Evolutionary conservation across 352 stramenopile genomes (phyloP), one percentile per base, ranked within the genome.

Genomic region (Phytophthora multivora): DNA sequence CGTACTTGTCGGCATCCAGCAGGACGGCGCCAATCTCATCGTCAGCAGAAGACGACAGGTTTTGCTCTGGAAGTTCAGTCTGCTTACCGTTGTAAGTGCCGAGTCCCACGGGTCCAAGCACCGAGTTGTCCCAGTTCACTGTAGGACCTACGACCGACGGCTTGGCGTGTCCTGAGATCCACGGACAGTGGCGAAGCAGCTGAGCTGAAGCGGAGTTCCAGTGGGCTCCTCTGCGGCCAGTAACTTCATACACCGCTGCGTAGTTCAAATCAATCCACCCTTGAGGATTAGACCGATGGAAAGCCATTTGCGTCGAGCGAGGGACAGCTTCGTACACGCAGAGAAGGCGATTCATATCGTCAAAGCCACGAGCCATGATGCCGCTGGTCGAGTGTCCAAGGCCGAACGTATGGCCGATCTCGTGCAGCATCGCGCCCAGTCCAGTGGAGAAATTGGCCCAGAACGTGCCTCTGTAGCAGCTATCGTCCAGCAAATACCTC

Each of bases 291-390:
- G 54, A 31, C 19, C 25, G 42, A 40, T 54, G 19, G 18, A 72
- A 73, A 3, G 51, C 47, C 39, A 66, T 41, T 23, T 49, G 40
- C 4, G 47, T 19, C n/a, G 65, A 73, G 5, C 54, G 50, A 3
- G 71, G 39, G 6, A 73, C 61, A 10, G 72, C 62, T 48, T 83
- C 50, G 36, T 78, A 86, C 11, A 77, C 69, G 15, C 71, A 79
- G 26, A 89, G 69, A 19, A 91, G 40, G 5, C 66, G 73, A 46
- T 90, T 90, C 77, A 90, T 83, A 28, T 92, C 81, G 41, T 90
- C 79, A 67, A 92, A 92, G 9, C 83, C 83, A 23, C 79, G 70
- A 13, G 68, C 70, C 81, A 91, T 91, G 56, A 91, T 87, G 7
- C 81, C 81, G 21, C 65, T 81, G 5, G 66, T 69, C 0, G 79